Evolutionary conservation across 1,284 basidiomycete species (phyloP), one percentile per base, ranked within the genome.

Genomic region (Volvariella volvacea): DNA sequence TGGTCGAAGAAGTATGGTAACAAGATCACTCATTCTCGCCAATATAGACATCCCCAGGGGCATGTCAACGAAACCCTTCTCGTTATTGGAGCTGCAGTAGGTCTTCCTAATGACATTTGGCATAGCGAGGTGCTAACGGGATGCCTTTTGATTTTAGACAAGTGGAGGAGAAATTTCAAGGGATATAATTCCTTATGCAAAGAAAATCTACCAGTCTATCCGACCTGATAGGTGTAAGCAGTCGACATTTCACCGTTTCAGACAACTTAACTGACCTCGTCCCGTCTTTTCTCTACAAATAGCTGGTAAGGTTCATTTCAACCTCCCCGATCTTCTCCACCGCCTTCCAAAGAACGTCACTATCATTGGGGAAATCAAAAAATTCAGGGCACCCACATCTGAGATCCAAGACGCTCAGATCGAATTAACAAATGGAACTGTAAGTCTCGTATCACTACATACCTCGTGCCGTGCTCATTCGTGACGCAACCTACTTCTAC

Each of bases 31-130:
- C 75, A 77, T 48, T 70, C 73, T 2, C 59, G 68, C 19, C 66
- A 67, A 30, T 77, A 76, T 49, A 59, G 73, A 1, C 56, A 51
- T 28, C 73, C 73, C 1, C 62, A 71, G 30, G 38, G 50, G 0
- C 70, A 63, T 39, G 41, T 44, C 2, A 64, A 65, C 41, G 55
- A 71, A 51, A 73, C 62, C 2, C 67, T 77, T 0, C 60, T 77
- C 3, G 58, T 77, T 37, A 59, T 77, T 22, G 74, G 74, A 14
- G 67, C 67, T 25, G 64, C 65, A 22, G 63, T 66, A 34, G 43
- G 61, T n/a, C n/a, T n/a, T n/a, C 3, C 36, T 44, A 28, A n/a
- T 12, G n/a, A 28, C 30, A 22, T 12, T 44, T 22, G n/a, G n/a
- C n/a, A n/a, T n/a, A n/a, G n/a, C n/a, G n/a, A n/a, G n/a, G n/a